Base-by-base conservation (phyloP, 2,329 filamentous ascomycete species). In the Pseudopithomyces maydicus region DNA sequence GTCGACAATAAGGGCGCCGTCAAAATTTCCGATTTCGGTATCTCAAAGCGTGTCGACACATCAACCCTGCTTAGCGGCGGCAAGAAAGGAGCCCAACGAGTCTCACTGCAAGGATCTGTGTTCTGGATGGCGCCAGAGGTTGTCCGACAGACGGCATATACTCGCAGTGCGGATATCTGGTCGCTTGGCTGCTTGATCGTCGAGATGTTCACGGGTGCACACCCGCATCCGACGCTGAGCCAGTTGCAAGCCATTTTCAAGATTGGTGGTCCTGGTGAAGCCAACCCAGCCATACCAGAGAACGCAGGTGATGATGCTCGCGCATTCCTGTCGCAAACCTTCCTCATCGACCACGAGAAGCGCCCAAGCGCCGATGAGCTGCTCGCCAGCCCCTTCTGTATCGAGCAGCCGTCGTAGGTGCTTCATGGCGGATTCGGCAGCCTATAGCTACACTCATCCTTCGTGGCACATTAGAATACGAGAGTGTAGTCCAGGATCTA, bases 91-190 rank as follows among this genome's bases (percentile, higher is more conserved):
- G 68, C 66, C 17, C 70, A 66, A 82, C 67, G 88, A 81, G 71
- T 87, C 11, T 98, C 94, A 1, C 85, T 99, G 3, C 95, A 99
- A 76, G 95, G 95, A 14, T 97, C 92, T 23, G 95, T 99, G 51
- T 99, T 97, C 80, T 99, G 95, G 95, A 99, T 99, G 95, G 95
- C 95, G 0, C 95, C 95, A 8, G 95, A 99, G 80, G 95, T 99
- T 19, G 95, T 99, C 61, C 95, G 95, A 71, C 95, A 98, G 78
- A 98, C 94, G 2, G 93, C 92, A 6, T 97, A 99, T 79, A 98
- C 94, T 5, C 92, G 94, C 79, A 98, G 98, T 80, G 95, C 95
- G 14, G 95, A 99, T 71, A 99, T 99, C 67, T 99, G 95, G 95
- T 97, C 92, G 44, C 85, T 99, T 22, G 95, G 95, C 33, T 99